Evolutionary conservation across 202 grass and related monocot genomes (phyloP).

Genomic region (Dendrocalamus latiflorus): DNA sequence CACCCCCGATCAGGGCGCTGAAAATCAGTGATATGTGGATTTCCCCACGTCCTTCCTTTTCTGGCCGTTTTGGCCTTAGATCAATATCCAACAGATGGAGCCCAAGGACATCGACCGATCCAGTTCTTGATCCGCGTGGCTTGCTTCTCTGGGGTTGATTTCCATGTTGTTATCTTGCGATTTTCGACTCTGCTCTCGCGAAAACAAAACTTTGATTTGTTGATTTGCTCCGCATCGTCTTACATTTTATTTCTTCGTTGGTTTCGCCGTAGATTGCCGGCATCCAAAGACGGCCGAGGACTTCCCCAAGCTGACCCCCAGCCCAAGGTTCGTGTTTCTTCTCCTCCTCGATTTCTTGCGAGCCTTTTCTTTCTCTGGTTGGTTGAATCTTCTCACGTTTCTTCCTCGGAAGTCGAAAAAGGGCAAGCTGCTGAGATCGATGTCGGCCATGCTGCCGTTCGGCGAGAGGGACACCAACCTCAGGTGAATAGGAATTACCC

Average conservation of each 20-base stretch:
- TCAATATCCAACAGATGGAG: too few species aligned
- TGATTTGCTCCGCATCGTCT: not conserved
- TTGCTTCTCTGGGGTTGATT: not conserved
- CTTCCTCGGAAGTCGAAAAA: slow-evolving; percentile 33
- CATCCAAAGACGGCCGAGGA: slow-evolving; percentile 74
- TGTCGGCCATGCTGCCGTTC: slow-evolving; percentile 71
- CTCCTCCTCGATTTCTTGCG: not conserved
- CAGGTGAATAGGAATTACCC: slow-evolving; percentile 25
- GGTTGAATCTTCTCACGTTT: not conserved
- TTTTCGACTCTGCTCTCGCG: not conserved
- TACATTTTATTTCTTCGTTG: not conserved
- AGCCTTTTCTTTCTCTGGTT: not conserved
- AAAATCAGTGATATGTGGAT: too few species aligned
- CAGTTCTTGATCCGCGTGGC: slow-evolving; percentile 14
- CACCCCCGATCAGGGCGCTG: too few species aligned
- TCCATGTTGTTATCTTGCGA: not conserved
- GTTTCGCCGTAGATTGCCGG: slow-evolving; percentile 58
- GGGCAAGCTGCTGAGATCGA: slow-evolving; percentile 71
- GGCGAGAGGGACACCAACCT: slow-evolving; percentile 49
- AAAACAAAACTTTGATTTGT: not conserved
- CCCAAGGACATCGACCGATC: too few species aligned
- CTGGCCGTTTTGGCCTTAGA: too few species aligned
- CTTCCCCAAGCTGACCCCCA: slow-evolving; percentile 52
- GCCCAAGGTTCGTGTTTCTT: slow-evolving; percentile 53
- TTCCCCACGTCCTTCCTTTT: too few species aligned